phyloP scores from a whole-genome alignment of 23 red algal genomes.

The Cyanidium caldarium region DNA sequence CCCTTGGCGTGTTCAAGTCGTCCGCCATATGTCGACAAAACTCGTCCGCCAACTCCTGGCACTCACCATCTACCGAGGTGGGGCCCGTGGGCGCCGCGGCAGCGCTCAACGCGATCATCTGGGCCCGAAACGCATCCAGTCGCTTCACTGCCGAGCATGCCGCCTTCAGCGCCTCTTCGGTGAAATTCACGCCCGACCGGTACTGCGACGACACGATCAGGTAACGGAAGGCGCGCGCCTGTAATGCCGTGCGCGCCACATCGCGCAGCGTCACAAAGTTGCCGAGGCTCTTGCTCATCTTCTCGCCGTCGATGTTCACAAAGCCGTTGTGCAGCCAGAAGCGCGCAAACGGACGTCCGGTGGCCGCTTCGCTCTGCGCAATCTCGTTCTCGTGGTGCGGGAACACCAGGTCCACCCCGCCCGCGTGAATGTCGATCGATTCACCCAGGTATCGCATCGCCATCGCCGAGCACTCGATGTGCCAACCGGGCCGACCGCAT shows the following conservation, averaged over 20 bases:
- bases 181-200: conserved; percentile 66
- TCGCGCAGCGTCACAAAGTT: conserved; percentile 77
- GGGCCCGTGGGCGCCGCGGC: not conserved
- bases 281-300: conserved; percentile 91
- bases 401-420: conserved; percentile 86
- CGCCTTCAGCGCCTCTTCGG: conserved; percentile 29
- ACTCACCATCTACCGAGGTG: too few species aligned
- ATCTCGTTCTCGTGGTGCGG: conserved; percentile 99
- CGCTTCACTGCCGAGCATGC: conserved; percentile 45
- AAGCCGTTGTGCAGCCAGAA: conserved; percentile 99
- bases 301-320: conserved; percentile 81
- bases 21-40: conserved; percentile 69
- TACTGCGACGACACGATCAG: conserved; percentile 71
- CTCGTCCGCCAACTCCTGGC: not conserved
- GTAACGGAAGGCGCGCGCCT: conserved; percentile 81
- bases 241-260: conserved; percentile 18
- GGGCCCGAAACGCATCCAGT: conserved; percentile 44
- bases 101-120: conserved; percentile 8
- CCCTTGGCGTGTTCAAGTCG: conserved; percentile 88
- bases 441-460: conserved; percentile 79
- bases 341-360: conserved; percentile 32
- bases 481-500: conserved; percentile 92
- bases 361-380: conserved; percentile 68
- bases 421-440: conserved; percentile 85
- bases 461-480: conserved; percentile 97